Base-by-base conservation (phyloP, 1,139 yeast species). In the Debaryomycetaceae sp. region DNA sequence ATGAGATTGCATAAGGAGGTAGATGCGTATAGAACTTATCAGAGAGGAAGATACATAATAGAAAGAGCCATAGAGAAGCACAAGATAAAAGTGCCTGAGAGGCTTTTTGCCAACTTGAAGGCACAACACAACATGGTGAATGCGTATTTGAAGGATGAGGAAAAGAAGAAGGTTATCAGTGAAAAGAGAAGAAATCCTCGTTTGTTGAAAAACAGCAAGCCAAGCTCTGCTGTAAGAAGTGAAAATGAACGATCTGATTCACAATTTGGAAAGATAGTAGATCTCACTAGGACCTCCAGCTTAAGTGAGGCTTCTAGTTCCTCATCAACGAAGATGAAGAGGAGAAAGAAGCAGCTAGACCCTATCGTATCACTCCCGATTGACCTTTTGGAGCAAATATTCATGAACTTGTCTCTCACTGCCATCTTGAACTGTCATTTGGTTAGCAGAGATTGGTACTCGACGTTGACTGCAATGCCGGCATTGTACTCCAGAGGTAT, bases 11-110 rank as follows among this genome's bases (percentile, higher is more conserved):
- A 63, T 0, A 58, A 66, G 36, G 61, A 68, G 6, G 44, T 57
- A 1, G 76, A 72, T 27, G 83, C 87, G 0, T 72, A 66, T 49
- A 63, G 68, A 34, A 57, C 57, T 5, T 72, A 72, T 47, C 73
- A 71, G 41, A 53, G 57, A 36, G 87, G 83, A 0, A 42, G 78
- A 43, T 63, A 64, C 42, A 53, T 55, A 2, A 61, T 70, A 22
- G 63, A 60, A 17, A 60, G 55, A 41, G 70, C 69, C 5, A 42
- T 54, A 5, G 54, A 56, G 34, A 60, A 59, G 37, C 54, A 59
- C 35, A 46, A 52, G 1, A 51, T 64, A 9, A 40, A 40, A 6
- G 63, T 67, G 1, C 69, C 73, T 7, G 59, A 56, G 20, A 61
- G 59, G 36, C 58, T 72, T 35, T 63, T 56, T 42, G 46, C 43